These are phyloP conservation scores for Nakataea oryzae DNA, from an alignment of 2,329 filamentous ascomycete species.

Conservation along the genomic window DNA sequence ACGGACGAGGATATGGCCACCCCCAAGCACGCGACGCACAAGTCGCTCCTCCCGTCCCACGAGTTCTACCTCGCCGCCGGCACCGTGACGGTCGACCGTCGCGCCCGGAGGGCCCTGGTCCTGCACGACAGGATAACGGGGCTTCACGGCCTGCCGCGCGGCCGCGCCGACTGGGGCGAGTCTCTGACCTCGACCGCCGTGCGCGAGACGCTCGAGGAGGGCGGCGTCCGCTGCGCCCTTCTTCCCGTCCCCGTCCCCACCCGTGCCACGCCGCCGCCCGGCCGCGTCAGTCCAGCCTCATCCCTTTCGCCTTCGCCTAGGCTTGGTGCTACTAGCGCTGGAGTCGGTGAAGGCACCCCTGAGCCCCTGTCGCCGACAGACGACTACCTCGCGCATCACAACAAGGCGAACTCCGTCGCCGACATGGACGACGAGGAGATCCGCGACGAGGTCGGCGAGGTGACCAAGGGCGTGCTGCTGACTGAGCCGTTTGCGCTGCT, in stretches of 20 bases:
- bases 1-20: neutral
- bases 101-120: constrained; percentile 5
- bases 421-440: neutral
- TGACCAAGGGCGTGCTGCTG: constrained; percentile 5
- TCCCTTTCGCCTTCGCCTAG: neutral
- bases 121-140: constrained; percentile 3
- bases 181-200: constrained; percentile 6
- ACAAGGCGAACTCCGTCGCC: neutral
- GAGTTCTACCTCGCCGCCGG: constrained; percentile 9
- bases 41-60: constrained; percentile 5
- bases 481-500: constrained; percentile 9
- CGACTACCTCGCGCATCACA: neutral
- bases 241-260: constrained; percentile 7
- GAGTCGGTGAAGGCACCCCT: neutral
- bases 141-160: constrained; percentile 9
- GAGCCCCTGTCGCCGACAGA: neutral
- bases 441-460: constrained; percentile 3
- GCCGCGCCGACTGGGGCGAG: constrained; percentile 10
- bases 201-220: constrained; percentile 11
- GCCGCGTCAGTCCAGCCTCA: neutral
- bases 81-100: constrained; percentile 8
- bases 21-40: neutral
- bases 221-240: constrained; percentile 5
- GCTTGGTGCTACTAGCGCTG: neutral
- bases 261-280: constrained; percentile 5